These are phyloP conservation scores for Dactylorhiza incarnata DNA, from an alignment of 106 monocot species.

Conservation along the genomic window DNA sequence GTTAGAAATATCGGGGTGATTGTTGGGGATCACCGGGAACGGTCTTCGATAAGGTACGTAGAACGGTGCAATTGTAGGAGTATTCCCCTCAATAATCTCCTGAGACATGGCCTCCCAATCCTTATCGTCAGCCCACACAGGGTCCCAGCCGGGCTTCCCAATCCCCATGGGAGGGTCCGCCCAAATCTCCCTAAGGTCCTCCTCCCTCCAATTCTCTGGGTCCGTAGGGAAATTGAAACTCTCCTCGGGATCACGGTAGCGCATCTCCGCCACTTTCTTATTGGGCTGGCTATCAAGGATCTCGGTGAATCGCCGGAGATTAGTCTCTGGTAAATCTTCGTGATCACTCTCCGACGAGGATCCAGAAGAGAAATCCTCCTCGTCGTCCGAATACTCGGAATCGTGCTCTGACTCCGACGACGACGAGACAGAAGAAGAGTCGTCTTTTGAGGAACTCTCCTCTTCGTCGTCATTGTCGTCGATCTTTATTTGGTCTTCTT, in stretches of 20 bases:
- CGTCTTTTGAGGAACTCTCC: neutral
- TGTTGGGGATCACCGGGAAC: slow-evolving; percentile 64
- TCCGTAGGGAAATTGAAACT: slow-evolving; percentile 70
- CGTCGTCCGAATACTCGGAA: slow-evolving; percentile 23
- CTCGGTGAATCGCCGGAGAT: slow-evolving; percentile 33
- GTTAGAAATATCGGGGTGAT: slow-evolving; percentile 60
- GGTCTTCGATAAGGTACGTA: slow-evolving; percentile 57
- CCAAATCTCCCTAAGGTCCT: slow-evolving; percentile 71
- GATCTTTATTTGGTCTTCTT: neutral
- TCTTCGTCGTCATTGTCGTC: slow-evolving; percentile 4
- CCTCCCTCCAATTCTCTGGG: slow-evolving; percentile 70
- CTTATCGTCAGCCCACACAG: slow-evolving; percentile 50
- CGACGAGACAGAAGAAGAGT: neutral
- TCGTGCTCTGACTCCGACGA: slow-evolving; percentile 15
- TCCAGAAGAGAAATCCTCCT: slow-evolving; percentile 2
- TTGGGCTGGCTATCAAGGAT: slow-evolving; percentile 33
- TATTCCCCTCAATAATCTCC: slow-evolving; percentile 28
- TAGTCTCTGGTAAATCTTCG: slow-evolving; percentile 50
- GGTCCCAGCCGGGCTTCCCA: slow-evolving; percentile 70
- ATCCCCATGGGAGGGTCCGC: slow-evolving; percentile 49
- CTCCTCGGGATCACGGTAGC: slow-evolving; percentile 44
- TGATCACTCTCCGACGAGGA: slow-evolving; percentile 11
- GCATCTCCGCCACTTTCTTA: slow-evolving; percentile 28
- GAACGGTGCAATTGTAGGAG: slow-evolving; percentile 62
- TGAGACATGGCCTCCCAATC: slow-evolving; percentile 52